phyloP scores from a whole-genome alignment of 2,329 filamentous ascomycete species.

The Colletotrichum lupini region DNA sequence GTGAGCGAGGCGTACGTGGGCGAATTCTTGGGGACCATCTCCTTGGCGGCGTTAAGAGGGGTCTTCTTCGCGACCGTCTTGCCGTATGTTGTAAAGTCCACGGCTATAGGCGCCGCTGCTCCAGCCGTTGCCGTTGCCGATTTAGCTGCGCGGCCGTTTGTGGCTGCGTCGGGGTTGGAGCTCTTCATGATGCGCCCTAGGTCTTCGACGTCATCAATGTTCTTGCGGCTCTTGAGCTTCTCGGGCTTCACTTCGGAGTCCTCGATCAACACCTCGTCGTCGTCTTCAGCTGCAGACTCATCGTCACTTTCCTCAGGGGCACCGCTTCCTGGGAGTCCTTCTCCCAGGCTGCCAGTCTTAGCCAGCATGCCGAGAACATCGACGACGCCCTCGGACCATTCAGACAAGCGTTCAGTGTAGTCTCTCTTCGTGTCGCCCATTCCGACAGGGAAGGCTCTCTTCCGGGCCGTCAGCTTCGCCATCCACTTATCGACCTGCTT shows the following conservation, averaged over 20 bases:
- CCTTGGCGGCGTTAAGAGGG: conserved; percentile 69
- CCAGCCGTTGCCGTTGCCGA: no score
- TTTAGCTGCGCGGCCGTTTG: conserved; percentile 44
- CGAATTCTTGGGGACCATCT: conserved; percentile 94
- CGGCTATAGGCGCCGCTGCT: conserved; percentile 65
- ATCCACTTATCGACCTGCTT: conserved; percentile 94
- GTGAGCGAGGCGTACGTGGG: conserved; percentile 90
- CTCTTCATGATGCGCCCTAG: conserved; percentile 74
- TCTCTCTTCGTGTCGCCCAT: conserved; percentile 88
- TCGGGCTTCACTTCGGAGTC: conserved; percentile 57
- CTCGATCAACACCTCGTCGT: conserved; percentile 63
- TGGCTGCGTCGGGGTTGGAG: conserved; percentile 49
- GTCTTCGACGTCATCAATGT: conserved; percentile 86
- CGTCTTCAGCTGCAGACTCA: conserved; percentile 71
- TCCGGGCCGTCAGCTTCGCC: conserved; percentile 90
- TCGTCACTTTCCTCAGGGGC: conserved; percentile 87
- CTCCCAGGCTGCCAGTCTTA: conserved; percentile 67
- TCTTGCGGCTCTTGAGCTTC: conserved; percentile 49
- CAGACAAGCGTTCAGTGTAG: conserved; percentile 71
- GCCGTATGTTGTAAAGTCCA: conserved; percentile 87
- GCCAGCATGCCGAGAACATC: conserved; percentile 76
- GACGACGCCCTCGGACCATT: conserved; percentile 82
- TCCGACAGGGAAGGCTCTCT: conserved; percentile 88
- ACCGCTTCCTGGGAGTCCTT: conserved; percentile 81
- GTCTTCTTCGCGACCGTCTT: conserved; percentile 59